Conservation (phyloP, 371 early-diverging fungal genomes). For the Capniomyces stellatus region DNA sequence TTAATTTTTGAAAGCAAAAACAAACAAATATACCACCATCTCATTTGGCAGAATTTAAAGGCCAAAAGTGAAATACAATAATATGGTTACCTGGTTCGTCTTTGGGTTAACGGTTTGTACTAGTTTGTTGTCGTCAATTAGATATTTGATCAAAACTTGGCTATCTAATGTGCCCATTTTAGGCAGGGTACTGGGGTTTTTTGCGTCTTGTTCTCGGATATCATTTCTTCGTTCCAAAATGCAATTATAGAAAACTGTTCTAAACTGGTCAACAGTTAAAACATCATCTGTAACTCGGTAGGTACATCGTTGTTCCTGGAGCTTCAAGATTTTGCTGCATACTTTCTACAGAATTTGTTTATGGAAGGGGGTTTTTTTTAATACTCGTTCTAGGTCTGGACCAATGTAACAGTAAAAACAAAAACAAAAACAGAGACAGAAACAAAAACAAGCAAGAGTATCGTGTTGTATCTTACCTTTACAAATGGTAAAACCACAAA, state of each 20-base stretch:
- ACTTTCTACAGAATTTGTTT: not conserved
- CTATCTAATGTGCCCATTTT: not conserved
- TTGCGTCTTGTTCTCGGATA: not conserved
- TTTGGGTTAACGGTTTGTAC: not conserved
- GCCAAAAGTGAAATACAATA: not conserved
- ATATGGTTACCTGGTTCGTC: not conserved
- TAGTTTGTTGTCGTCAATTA: not conserved
- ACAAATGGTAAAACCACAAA: not conserved
- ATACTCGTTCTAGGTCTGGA: not conserved
- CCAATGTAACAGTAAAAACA: not conserved
- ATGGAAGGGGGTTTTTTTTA: not conserved
- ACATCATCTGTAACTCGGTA: not conserved
- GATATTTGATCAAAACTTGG: not conserved
- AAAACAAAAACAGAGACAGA: no score
- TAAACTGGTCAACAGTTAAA: constrained; percentile 1
- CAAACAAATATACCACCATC: not conserved
- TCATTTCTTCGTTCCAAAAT: not conserved
- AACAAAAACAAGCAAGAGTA: not conserved
- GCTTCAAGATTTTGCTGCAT: not conserved
- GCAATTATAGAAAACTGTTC: not conserved
- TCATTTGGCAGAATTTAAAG: not conserved
- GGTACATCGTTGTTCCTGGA: not conserved
- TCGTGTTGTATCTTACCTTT: not conserved
- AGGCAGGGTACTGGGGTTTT: not conserved
- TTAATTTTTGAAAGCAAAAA: no score